These are phyloP conservation scores for Colletotrichum brevisporum DNA, from an alignment of 2,329 filamentous ascomycete genomes.

Conservation along the genomic window DNA sequence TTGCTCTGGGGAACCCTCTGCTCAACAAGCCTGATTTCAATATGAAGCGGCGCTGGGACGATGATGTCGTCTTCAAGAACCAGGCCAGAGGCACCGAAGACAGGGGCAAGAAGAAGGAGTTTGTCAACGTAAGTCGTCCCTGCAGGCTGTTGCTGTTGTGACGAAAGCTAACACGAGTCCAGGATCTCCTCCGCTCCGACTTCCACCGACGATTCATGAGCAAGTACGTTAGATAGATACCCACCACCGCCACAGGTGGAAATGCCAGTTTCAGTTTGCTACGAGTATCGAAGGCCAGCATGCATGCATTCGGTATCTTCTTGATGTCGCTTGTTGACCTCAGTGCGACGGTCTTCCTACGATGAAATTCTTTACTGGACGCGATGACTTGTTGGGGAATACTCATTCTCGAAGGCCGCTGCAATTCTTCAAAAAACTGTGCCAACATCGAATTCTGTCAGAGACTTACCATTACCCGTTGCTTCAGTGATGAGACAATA, in stretches of 20 bases:
- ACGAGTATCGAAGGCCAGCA: background rate
- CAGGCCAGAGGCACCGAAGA: conserved; percentile 96
- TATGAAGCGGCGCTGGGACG: conserved; percentile 95
- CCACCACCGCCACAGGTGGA: conserved; percentile 19
- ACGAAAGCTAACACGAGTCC: conserved; percentile 44
- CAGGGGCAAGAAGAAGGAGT: conserved; percentile 89
- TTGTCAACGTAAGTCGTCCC: conserved; percentile 83
- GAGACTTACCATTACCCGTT: conserved; percentile 34
- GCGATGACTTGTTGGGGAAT: conserved; percentile 48
- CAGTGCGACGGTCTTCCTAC: conserved; percentile 46
- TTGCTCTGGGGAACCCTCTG: conserved; percentile 92
- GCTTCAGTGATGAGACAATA: conserved; percentile 54
- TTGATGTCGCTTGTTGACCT: conserved; percentile 43
- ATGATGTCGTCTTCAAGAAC: conserved; percentile 99
- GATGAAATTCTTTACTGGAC: conserved; percentile 48
- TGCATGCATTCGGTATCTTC: conserved; percentile 35
- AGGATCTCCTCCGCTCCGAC: conserved; percentile 92
- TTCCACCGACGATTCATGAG: conserved; percentile 98
- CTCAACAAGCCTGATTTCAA: conserved; percentile 91
- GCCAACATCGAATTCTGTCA: conserved; percentile 49
- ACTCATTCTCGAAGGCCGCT: conserved; percentile 49
- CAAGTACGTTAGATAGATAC: conserved; percentile 70
- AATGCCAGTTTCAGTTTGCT: conserved; percentile 4
- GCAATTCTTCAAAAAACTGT: conserved; percentile 48
- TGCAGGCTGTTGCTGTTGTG: background rate